Percentiles rank a stretch among this genome's conserved stretches.
These are phyloP conservation scores for Brasilioporus rufonigricans DNA, from an alignment of 768 basidiomycete species.

Conservation along the genomic window DNA sequence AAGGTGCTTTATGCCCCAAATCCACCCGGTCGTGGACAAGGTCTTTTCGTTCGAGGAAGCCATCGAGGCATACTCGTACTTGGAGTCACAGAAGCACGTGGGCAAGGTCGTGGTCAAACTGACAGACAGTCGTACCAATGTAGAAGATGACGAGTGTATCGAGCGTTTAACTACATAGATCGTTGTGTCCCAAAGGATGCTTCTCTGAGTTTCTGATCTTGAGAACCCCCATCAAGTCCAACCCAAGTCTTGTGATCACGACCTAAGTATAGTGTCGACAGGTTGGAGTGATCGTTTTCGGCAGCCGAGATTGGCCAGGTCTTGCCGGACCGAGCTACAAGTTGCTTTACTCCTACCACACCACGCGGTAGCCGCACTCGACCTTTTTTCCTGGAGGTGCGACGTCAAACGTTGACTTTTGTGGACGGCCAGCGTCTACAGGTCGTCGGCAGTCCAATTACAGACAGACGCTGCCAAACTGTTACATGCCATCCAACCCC, in stretches of 20 bases:
- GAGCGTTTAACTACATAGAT: no score
- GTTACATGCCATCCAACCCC: conserved; percentile 39
- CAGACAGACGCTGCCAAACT: background rate
- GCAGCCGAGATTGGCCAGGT: background rate
- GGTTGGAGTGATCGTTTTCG: background rate
- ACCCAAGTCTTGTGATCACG: no score
- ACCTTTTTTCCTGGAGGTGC: background rate
- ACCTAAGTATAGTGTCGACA: no score
- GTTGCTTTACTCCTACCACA: no score
- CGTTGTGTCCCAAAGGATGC: no score
- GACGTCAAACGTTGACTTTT: background rate
- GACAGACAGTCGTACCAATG: no score
- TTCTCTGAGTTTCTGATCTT: no score
- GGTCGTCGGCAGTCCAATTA: background rate
- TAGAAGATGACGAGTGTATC: no score
- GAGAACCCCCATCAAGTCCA: no score
- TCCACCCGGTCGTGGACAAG: conserved; percentile 53
- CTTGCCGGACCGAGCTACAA: background rate
- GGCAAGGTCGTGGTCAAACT: no score
- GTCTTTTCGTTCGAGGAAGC: conserved; percentile 58
- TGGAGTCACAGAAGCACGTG: conserved; percentile 54
- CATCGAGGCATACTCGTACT: conserved; percentile 49
- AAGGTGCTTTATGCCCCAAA: conserved; percentile 20
- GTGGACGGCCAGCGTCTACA: conserved; percentile 1
- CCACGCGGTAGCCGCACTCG: background rate